phyloP scores from a whole-genome alignment of 2,329 filamentous ascomycete species.

The Aspergillus arachidicola region DNA sequence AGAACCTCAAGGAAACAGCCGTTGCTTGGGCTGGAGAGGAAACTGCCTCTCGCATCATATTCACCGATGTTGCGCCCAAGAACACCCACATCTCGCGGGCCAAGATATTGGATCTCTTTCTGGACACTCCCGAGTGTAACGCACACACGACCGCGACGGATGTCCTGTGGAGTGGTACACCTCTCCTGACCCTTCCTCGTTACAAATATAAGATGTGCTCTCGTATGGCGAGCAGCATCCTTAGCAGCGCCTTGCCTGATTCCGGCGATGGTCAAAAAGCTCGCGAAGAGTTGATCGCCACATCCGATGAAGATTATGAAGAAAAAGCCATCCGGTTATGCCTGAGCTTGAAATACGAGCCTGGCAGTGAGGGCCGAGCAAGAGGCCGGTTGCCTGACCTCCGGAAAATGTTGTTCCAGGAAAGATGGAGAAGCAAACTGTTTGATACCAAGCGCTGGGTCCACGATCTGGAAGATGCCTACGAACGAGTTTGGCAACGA shows the following conservation, averaged over 20 bases:
- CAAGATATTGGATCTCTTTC: slow-evolving; percentile 87
- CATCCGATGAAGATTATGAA: slow-evolving; percentile 82
- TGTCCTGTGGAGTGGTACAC: slow-evolving; percentile 93
- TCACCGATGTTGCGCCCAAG: slow-evolving; percentile 96
- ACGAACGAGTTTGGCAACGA: slow-evolving; percentile 81
- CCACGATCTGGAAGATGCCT: slow-evolving; percentile 81
- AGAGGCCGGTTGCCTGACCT: slow-evolving; percentile 75
- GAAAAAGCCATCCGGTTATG: slow-evolving; percentile 71
- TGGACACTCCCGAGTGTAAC: slow-evolving; percentile 97
- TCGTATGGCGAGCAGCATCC: slow-evolving; percentile 93
- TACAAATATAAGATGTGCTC: slow-evolving; percentile 99
- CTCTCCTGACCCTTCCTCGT: slow-evolving; percentile 82
- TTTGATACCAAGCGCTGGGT: slow-evolving; percentile 96
- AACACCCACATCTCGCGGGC: slow-evolving; percentile 90
- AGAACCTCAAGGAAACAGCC: slow-evolving; percentile 79
- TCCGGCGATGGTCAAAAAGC: slow-evolving; percentile 66
- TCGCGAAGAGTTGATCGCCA: slow-evolving; percentile 74
- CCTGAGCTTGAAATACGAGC: slow-evolving; percentile 61
- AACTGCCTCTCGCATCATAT: slow-evolving; percentile 84
- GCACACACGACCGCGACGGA: slow-evolving; percentile 97
- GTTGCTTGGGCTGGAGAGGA: slow-evolving; percentile 79
- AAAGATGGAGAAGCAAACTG: slow-evolving; percentile 80
- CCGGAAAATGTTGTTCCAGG: slow-evolving; percentile 77
- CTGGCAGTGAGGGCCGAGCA: slow-evolving; percentile 36
- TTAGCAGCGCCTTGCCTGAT: slow-evolving; percentile 83